Percentiles rank a stretch among this genome's conserved stretches.
phyloP scores from a whole-genome alignment of 2,329 filamentous ascomycete species.

The Penicillium sp. region DNA sequence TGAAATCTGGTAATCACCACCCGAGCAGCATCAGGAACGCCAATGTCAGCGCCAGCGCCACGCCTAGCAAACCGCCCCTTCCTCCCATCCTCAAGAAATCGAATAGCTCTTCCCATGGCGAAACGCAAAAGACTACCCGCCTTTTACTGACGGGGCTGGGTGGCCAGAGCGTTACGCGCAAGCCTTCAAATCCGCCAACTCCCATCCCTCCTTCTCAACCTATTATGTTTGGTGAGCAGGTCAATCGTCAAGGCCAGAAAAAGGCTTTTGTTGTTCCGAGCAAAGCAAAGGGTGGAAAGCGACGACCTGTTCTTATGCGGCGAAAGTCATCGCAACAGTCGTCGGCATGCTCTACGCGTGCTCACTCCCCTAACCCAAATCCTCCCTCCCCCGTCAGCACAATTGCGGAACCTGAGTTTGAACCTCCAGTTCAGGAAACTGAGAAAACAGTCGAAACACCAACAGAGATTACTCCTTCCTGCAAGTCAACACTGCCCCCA shows the following conservation, averaged over 20 bases:
- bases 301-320: constrained; percentile 38
- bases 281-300: constrained; percentile 33
- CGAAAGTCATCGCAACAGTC: constrained; percentile 43
- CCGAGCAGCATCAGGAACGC: constrained; percentile 5
- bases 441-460: background rate
- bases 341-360: constrained; percentile 23
- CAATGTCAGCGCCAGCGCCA: constrained; percentile 2
- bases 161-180: constrained; percentile 32
- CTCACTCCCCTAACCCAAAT: constrained; percentile 20
- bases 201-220: constrained; percentile 21
- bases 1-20: constrained; percentile 16
- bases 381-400: constrained; percentile 3
- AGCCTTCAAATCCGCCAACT: constrained; percentile 32
- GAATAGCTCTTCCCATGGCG: constrained; percentile 28
- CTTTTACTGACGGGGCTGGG: constrained; percentile 34
- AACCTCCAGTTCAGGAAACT: background rate
- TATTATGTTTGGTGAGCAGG: constrained; percentile 13
- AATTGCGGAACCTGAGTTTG: background rate
- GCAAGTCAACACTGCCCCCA: background rate
- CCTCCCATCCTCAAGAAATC: constrained; percentile 48
- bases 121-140: constrained; percentile 37
- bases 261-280: constrained; percentile 35
- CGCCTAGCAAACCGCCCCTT: constrained; percentile 24
- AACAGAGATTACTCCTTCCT: background rate
- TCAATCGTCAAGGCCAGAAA: constrained; percentile 29